A percentile compares a stretch with the other conserved stretches of the same genome.
These are phyloP conservation scores for Globisporangium polare DNA, from an alignment of 352 stramenopile species.

Conservation along the genomic window DNA sequence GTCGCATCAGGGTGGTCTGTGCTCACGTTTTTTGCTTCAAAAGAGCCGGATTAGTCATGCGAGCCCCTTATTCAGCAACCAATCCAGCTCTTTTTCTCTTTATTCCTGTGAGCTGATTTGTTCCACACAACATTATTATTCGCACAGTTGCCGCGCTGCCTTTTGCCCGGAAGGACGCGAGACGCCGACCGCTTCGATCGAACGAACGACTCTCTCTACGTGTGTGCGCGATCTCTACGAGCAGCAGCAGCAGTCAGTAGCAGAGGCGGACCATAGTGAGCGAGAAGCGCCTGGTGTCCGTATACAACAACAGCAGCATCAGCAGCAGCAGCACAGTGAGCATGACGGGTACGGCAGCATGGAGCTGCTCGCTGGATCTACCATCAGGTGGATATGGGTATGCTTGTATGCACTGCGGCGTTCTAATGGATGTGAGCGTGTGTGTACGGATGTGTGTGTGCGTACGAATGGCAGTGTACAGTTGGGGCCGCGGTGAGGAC, in stretches of 20 bases:
- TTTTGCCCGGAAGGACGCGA: constrained; percentile 5
- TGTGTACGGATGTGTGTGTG: neutral
- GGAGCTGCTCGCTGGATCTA: neutral
- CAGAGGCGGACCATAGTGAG: neutral
- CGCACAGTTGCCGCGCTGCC: no score
- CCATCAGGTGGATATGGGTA: no score
- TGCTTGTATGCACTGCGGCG: neutral
- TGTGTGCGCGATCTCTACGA: neutral
- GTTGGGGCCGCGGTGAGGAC: constrained; percentile 86
- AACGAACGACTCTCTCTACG: neutral
- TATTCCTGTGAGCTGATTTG: neutral
- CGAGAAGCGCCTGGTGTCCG: neutral
- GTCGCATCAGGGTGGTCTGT: neutral
- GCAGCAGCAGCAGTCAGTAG: neutral
- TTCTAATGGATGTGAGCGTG: neutral
- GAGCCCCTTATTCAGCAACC: no score
- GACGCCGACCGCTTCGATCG: neutral
- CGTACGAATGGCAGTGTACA: constrained; percentile 51
- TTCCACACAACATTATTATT: neutral
- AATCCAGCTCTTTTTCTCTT: neutral
- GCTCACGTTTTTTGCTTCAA: no score
- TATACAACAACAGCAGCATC: neutral
- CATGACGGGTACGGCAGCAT: constrained; percentile 2
- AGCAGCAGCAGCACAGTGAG: neutral
- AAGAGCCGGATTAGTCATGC: no score